These are phyloP conservation scores for Skeletonema marinoi DNA, from an alignment of 108 stramenopile genomes.

Conservation along the genomic window DNA sequence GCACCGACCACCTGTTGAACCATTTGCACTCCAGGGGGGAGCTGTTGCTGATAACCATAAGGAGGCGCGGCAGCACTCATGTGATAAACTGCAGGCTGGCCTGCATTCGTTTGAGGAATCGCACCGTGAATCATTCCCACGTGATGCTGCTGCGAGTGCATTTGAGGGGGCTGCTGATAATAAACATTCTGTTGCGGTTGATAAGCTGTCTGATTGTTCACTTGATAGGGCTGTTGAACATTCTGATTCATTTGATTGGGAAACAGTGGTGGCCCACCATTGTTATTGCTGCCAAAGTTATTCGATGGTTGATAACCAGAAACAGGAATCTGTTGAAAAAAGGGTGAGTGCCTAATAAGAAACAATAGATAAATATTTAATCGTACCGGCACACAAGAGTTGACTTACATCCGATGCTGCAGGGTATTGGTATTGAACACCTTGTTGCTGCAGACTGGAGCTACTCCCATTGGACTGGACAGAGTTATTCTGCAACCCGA, in stretches of 20 bases:
- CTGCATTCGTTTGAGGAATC: neutral
- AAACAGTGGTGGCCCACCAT: neutral
- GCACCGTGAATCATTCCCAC: constrained; percentile 9
- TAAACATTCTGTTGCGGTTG: constrained; percentile 24
- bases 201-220: neutral
- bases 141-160: constrained; percentile 3
- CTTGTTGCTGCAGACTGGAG: neutral
- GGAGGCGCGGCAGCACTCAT: constrained; percentile 48
- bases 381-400: neutral
- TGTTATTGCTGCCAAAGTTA: constrained; percentile 4
- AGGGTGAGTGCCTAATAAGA: neutral
- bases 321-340: neutral
- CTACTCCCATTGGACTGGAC: neutral
- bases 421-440: neutral
- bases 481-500: neutral
- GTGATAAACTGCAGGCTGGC: constrained; percentile 61
- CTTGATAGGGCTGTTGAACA: constrained; percentile 4
- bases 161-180: constrained; percentile 27
- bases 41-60: constrained; percentile 57
- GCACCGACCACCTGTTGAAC: constrained; percentile 29
- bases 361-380: neutral
- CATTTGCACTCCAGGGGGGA: constrained; percentile 49
- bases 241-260: constrained; percentile 2
- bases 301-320: constrained; percentile 6
- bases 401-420: neutral